phyloP scores from a whole-genome alignment of 1,284 basidiomycete genomes.

The Trichosporon coremiiforme region DNA sequence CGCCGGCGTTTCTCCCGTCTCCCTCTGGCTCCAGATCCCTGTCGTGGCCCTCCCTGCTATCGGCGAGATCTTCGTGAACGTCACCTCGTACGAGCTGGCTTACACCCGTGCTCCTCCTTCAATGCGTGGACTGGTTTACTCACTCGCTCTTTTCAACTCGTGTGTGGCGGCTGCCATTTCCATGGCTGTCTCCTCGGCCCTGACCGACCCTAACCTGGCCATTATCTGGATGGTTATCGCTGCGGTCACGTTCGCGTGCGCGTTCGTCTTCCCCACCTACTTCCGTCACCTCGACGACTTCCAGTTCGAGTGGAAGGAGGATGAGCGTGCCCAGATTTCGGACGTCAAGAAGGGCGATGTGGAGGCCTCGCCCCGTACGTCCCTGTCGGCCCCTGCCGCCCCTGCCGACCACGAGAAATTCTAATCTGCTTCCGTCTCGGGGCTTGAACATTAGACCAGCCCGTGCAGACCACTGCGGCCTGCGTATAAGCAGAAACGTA shows the following conservation, averaged over 20 bases:
- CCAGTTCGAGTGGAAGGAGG: slow-evolving; percentile 26
- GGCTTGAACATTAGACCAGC: not conserved
- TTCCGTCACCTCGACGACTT: slow-evolving; percentile 47
- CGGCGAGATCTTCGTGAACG: slow-evolving; percentile 60
- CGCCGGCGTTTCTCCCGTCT: slow-evolving; percentile 34
- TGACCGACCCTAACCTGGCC: slow-evolving; percentile 58
- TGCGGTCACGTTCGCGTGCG: slow-evolving; percentile 44
- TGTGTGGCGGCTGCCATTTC: slow-evolving; percentile 58
- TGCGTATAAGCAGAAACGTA: not conserved
- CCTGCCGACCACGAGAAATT: slow-evolving; percentile 9
- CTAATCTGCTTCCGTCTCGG: not conserved
- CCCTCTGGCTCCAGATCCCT: slow-evolving; percentile 57
- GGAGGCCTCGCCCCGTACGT: not conserved
- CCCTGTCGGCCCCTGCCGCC: not conserved
- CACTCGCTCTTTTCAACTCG: slow-evolving; percentile 56
- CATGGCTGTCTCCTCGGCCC: slow-evolving; percentile 42
- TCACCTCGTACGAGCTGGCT: slow-evolving; percentile 60
- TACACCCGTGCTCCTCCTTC: slow-evolving; percentile 57
- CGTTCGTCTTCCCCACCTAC: slow-evolving; percentile 34
- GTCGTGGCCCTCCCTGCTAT: slow-evolving; percentile 58
- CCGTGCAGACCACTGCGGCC: not conserved
- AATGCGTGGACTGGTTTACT: slow-evolving; percentile 57
- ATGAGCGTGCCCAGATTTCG: slow-evolving; percentile 10
- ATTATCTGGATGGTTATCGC: slow-evolving; percentile 57
- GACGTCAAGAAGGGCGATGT: not conserved